Percentiles rank a stretch among this genome's conserved stretches.
Conservation (phyloP, 106 monocot genomes). For the Platanthera guangdongensis region DNA sequence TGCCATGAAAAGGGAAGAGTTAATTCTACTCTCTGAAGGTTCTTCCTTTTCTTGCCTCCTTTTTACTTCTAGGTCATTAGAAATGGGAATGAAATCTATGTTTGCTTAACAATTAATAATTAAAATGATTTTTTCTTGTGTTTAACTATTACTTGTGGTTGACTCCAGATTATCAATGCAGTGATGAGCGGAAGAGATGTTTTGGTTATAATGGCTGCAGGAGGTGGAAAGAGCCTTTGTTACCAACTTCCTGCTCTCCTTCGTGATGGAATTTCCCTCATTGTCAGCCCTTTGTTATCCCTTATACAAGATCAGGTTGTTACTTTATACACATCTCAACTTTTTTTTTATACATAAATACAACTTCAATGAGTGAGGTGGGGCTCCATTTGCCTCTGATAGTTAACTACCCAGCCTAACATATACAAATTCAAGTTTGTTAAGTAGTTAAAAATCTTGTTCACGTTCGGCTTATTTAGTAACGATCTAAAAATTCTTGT, state of each 20-base stretch:
- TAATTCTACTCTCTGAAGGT: background rate
- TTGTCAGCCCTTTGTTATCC: constrained; percentile 93
- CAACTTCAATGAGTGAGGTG: background rate
- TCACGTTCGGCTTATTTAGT: too few species aligned
- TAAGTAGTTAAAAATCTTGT: too few species aligned
- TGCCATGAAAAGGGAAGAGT: background rate
- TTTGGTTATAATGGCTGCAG: constrained; percentile 99
- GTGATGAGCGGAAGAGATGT: constrained; percentile 97
- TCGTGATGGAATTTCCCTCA: constrained; percentile 67
- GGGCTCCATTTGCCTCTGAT: too few species aligned
- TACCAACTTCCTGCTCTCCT: constrained; percentile 97
- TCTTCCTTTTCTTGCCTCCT: background rate
- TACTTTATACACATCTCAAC: background rate
- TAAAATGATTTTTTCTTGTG: background rate
- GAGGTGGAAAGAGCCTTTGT: constrained; percentile 96
- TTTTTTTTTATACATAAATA: background rate
- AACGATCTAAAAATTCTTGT: too few species aligned
- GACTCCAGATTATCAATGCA: constrained; percentile 85
- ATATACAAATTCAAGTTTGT: too few species aligned
- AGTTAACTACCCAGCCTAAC: too few species aligned
- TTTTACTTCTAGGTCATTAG: background rate
- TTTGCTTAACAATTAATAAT: background rate
- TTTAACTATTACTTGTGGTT: background rate
- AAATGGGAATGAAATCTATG: background rate
- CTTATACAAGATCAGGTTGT: constrained; percentile 98